Percentiles rank a stretch among this genome's conserved stretches.
phyloP scores from a whole-genome alignment of 495 filamentous ascomycete genomes.

The Hypoxylon trugodes region DNA sequence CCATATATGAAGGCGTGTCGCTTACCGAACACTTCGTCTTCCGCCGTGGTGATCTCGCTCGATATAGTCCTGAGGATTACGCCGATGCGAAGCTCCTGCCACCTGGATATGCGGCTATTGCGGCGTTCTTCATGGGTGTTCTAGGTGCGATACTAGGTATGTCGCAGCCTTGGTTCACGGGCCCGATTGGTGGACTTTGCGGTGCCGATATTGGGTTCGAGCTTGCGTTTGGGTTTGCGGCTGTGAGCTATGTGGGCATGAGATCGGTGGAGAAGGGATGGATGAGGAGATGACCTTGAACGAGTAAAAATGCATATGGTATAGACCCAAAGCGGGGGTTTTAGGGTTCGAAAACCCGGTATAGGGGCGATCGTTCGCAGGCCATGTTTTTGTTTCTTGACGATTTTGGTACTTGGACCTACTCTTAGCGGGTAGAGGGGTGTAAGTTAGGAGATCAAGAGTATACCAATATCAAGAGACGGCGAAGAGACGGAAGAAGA shows the following conservation, averaged over 20 bases:
- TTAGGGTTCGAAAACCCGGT: too few species aligned
- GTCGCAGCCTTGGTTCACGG: constrained; percentile 78
- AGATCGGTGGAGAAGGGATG: constrained; percentile 63
- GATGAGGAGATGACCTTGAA: constrained; percentile 53
- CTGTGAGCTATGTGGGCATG: constrained; percentile 55
- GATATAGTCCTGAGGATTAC: constrained; percentile 71
- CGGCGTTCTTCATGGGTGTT: constrained; percentile 73
- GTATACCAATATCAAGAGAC: too few species aligned
- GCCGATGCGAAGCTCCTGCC: constrained; percentile 68
- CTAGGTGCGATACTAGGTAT: constrained; percentile 80
- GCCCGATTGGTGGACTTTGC: constrained; percentile 72
- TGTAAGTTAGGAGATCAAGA: too few species aligned
- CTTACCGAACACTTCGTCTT: constrained; percentile 81
- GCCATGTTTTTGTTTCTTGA: too few species aligned
- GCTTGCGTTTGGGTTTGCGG: constrained; percentile 67
- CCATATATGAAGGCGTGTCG: constrained; percentile 79
- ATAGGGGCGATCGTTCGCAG: too few species aligned
- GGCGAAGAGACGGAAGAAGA: too few species aligned
- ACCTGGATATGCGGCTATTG: constrained; percentile 72
- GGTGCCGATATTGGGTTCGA: constrained; percentile 80
- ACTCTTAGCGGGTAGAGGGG: too few species aligned
- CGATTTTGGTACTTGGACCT: too few species aligned
- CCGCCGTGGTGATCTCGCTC: constrained; percentile 64
- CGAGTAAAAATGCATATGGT: neutral
- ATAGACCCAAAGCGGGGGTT: neutral